These are phyloP conservation scores for Fusarium beomiforme DNA, from an alignment of 2,329 filamentous ascomycete genomes.

Conservation along the genomic window DNA sequence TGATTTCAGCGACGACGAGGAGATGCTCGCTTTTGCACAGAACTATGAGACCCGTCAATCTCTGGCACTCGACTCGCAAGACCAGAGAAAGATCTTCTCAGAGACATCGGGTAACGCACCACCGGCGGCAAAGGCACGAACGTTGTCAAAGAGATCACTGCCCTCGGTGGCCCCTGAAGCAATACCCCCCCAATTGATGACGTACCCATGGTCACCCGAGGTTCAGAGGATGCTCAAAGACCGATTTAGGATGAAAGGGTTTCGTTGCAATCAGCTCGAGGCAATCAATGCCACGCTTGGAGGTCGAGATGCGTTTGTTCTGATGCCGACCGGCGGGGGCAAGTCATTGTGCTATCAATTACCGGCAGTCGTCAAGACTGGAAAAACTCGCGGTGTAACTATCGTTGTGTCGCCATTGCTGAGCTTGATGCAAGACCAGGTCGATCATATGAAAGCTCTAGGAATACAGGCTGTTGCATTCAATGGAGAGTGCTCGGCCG, in stretches of 20 bases:
- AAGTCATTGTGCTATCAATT: conserved; percentile 98
- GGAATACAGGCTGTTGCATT: conserved; percentile 83
- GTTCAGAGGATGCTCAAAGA: conserved; percentile 84
- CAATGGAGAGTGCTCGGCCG: conserved; percentile 76
- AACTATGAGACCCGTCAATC: conserved; percentile 58
- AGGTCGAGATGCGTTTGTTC: conserved; percentile 90
- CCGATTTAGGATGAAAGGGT: conserved; percentile 84
- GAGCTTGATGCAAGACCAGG: conserved; percentile 97
- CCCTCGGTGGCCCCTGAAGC: conserved; percentile 38
- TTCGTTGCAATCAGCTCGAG: conserved; percentile 91
- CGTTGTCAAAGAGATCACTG: conserved; percentile 47
- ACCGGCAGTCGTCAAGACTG: conserved; percentile 83
- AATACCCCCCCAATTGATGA: conserved; percentile 67
- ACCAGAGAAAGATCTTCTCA: conserved; percentile 52
- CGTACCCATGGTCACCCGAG: conserved; percentile 84
- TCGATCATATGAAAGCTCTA: conserved; percentile 79
- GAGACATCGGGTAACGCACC: conserved; percentile 61
- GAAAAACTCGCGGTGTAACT: conserved; percentile 86
- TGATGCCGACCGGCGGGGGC: conserved; percentile 98
- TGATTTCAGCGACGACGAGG: conserved; percentile 61
- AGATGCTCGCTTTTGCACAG: conserved; percentile 63
- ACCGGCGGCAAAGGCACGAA: conserved; percentile 46
- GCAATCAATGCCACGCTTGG: conserved; percentile 92
- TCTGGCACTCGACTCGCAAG: conserved; percentile 33
- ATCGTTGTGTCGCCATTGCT: conserved; percentile 94